Percentiles rank a stretch among this genome's conserved stretches.
Conservation (phyloP, 331 rosid genomes). For the Pyrus hybrid region DNA sequence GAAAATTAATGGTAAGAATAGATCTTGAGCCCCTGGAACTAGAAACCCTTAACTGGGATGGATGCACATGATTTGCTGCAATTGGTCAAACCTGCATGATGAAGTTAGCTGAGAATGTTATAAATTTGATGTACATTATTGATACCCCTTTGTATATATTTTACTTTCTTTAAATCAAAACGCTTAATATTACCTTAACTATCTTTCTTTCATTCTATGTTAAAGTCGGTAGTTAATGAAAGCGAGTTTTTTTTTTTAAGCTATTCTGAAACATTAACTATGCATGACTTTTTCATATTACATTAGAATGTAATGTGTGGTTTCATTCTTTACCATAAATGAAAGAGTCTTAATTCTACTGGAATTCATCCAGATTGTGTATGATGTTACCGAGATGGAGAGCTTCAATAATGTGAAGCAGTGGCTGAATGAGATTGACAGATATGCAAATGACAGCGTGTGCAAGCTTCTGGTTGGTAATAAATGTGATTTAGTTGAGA, state of each 20-base stretch:
- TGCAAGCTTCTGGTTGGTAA: constrained; percentile 97
- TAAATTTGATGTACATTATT: not conserved
- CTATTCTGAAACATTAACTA: not conserved
- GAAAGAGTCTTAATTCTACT: not conserved
- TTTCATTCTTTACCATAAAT: not conserved
- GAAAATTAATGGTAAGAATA: not conserved
- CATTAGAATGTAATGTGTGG: not conserved
- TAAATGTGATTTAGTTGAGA: constrained; percentile 75
- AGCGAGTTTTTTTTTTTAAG: not conserved
- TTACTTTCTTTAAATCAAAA: not conserved
- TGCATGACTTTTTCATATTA: not conserved
- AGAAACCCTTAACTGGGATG: not conserved
- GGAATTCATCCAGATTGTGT: constrained; percentile 67
- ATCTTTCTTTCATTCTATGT: not conserved
- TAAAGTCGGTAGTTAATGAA: not conserved
- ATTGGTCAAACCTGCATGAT: not conserved
- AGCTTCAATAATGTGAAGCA: constrained; percentile 97
- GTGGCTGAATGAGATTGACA: constrained; percentile 91
- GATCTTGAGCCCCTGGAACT: not conserved
- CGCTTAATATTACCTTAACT: not conserved
- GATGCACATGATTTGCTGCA: not conserved
- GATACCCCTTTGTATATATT: not conserved
- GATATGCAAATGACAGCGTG: constrained; percentile 84
- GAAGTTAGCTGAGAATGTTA: not conserved
- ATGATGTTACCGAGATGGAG: constrained; percentile 93